These are phyloP conservation scores for Funneliformis caledonium DNA, from an alignment of 371 early-diverging fungal genomes.

Conservation along the genomic window DNA sequence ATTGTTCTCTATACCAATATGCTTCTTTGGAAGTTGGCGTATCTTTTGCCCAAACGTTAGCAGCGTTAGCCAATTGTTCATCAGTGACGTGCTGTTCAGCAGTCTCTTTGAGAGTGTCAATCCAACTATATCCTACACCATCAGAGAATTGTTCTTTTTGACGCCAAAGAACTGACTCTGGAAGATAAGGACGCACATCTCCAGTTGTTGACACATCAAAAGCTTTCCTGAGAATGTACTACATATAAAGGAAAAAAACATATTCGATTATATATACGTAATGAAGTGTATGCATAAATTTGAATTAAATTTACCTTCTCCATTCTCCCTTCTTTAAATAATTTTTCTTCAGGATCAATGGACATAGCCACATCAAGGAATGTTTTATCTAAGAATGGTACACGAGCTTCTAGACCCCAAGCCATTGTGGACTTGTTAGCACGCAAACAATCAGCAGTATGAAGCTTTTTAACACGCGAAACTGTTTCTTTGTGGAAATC, in stretches of 20 bases:
- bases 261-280: neutral
- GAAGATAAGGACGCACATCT: constrained; percentile 83
- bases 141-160: constrained; percentile 99
- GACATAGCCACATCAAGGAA: constrained; percentile 91
- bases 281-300: neutral
- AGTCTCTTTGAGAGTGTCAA: constrained; percentile 85
- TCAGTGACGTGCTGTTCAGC: constrained; percentile 76
- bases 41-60: constrained; percentile 81
- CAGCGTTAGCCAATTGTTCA: constrained; percentile 70
- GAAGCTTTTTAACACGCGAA: constrained; percentile 89
- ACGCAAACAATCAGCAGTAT: constrained; percentile 92
- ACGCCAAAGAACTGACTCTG: constrained; percentile 90
- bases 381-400: constrained; percentile 91
- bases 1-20: constrained; percentile 89
- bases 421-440: constrained; percentile 99
- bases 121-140: constrained; percentile 97
- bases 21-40: constrained; percentile 96
- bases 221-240: constrained; percentile 80
- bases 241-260: neutral
- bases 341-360: constrained; percentile 79
- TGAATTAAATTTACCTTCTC: constrained; percentile 63
- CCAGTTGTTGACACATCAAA: constrained; percentile 77
- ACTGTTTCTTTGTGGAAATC: constrained; percentile 90
- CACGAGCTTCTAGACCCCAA: constrained; percentile 97
- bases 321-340: constrained; percentile 69